Percentiles rank a stretch among this genome's conserved stretches.
Conservation (phyloP, 2,329 filamentous ascomycete species). For the Venturia asperata region DNA sequence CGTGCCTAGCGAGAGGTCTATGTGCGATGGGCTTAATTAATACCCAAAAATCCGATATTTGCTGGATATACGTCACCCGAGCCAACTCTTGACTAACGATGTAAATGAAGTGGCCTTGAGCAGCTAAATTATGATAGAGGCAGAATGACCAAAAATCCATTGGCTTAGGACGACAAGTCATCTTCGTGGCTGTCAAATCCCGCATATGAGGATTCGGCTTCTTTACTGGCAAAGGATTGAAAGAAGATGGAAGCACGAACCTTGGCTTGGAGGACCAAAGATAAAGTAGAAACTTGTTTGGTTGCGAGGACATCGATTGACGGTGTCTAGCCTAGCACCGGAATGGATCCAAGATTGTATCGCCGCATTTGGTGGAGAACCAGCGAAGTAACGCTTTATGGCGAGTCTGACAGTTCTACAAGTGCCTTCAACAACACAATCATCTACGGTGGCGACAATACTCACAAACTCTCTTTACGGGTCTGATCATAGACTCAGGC, state of each 20-base stretch:
- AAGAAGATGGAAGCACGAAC: constrained; percentile 61
- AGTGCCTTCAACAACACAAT: constrained; percentile 71
- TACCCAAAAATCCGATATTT: no score
- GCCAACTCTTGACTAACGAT: no score
- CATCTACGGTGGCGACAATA: constrained; percentile 64
- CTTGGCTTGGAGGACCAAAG: constrained; percentile 64
- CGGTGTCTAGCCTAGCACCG: constrained; percentile 48
- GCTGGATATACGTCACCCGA: no score
- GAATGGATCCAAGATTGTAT: constrained; percentile 77
- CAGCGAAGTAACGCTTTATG: constrained; percentile 70
- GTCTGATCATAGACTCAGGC: constrained; percentile 57
- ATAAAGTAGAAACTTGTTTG: not conserved
- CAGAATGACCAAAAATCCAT: no score
- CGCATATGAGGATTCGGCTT: no score
- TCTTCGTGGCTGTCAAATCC: no score
- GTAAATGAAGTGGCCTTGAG: no score
- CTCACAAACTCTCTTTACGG: constrained; percentile 72
- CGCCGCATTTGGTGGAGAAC: constrained; percentile 67
- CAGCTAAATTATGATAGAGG: no score
- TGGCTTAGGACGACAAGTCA: no score
- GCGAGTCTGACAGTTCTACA: constrained; percentile 52
- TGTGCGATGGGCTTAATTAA: no score
- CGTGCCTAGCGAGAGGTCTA: no score
- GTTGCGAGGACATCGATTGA: not conserved
- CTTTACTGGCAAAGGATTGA: constrained; percentile 60